Base-by-base conservation (phyloP, 2,329 filamentous ascomycete species). In the Fusarium scirpi region DNA sequence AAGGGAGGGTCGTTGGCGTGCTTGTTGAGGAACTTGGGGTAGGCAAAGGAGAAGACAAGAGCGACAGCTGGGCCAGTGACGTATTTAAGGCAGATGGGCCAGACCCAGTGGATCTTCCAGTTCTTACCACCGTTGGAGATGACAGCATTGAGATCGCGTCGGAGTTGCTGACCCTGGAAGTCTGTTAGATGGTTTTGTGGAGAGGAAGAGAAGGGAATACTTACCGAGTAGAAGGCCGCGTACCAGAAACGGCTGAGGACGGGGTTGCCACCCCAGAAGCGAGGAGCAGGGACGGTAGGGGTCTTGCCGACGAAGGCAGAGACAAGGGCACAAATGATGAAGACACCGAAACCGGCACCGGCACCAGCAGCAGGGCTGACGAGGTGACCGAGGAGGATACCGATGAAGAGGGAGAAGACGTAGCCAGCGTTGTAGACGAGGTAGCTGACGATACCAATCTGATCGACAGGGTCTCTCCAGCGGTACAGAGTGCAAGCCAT, bases 201-300 rank as follows among this genome's bases (percentile, higher is more conserved):
- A 10, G 15, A 2, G 12, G 2, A 12, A 1, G 0, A 1, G 2
- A 6, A 20, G 9, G 5, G 4, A 15, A 15, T 38, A 72, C 83
- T 77, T 80, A 86, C 85, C 5, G 85, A 87, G 75, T 87, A 88
- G 59, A 86, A 86, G 0, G 77, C 76, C 38, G 86, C 70, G 54
- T 83, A 87, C 83, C 85, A 88, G 57, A 87, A 82, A 8, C 79
- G 80, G 45, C 76, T 76, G 0, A 82, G 48, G 13, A 82, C 67
- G 0, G 64, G n/a, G 30, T 80, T 84, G 1, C 69, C 70, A 0
- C 78, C 78, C 79, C 82, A 86, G 72, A 86, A 82, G 0, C 78
- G 70, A 0, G 84, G 78, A 6, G 83, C 82, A 27, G 69, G 66
- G 18, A 76, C 58, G 13, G 77, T 70, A 0, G 85, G 85, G 1